A percentile compares a stretch with the other conserved stretches of the same genome.
Evolutionary conservation across 1,284 basidiomycete genomes (phyloP).

Genomic region (Ganoderma resinaceum): DNA sequence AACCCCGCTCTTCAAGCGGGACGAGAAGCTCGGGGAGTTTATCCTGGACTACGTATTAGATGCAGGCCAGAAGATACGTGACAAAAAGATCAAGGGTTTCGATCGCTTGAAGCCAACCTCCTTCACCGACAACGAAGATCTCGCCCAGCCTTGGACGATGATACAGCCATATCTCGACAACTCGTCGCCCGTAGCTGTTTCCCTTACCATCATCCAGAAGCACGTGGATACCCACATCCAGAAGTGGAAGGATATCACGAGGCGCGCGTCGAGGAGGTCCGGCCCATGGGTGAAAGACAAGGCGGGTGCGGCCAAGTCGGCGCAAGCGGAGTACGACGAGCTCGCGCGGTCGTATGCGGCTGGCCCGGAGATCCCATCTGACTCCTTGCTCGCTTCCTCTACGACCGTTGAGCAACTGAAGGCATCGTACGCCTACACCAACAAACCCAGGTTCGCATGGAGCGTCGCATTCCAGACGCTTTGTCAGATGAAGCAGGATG

Average conservation of each 20-base stretch:
- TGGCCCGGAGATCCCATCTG: conserved; percentile 23
- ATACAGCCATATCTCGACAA: background rate
- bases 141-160: background rate
- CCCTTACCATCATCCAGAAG: conserved; percentile 14
- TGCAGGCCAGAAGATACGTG: conserved; percentile 29
- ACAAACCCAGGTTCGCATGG: conserved; percentile 38
- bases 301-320: background rate
- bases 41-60: conserved; percentile 39
- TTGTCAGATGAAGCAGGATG: conserved; percentile 38
- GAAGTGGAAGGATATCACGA: conserved; percentile 18
- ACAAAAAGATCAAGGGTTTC: conserved; percentile 29
- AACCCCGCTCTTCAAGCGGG: conserved; percentile 2
- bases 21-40: conserved; percentile 28
- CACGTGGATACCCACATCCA: conserved; percentile 30
- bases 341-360: conserved; percentile 24
- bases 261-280: conserved; percentile 1
- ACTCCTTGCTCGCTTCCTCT: conserved; percentile 18
- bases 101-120: conserved; percentile 12
- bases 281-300: background rate
- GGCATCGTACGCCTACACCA: conserved; percentile 42
- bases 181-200: background rate
- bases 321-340: conserved; percentile 21
- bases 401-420: conserved; percentile 27
- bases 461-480: conserved; percentile 38
- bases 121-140: background rate